Evolutionary conservation across 2,329 filamentous ascomycete species (phyloP).

Genomic region (Ceratocystis papillata): DNA sequence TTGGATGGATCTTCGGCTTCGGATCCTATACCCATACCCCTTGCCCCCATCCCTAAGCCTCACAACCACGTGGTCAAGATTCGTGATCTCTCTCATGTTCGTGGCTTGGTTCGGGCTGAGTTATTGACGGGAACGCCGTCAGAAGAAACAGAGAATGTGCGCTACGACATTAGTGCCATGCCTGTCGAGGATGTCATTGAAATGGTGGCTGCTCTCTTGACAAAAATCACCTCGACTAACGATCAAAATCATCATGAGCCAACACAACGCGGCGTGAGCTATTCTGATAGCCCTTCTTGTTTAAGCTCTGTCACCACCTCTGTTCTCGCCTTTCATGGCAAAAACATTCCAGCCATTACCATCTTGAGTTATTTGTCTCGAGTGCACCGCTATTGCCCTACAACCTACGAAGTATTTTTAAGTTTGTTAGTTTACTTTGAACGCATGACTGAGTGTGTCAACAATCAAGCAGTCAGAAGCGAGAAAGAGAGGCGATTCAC

Average conservation of each 20-base stretch:
- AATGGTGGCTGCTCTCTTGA: constrained; percentile 93
- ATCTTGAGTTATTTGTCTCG: constrained; percentile 90
- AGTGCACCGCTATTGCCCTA: constrained; percentile 98
- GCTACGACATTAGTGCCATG: constrained; percentile 95
- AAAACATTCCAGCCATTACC: constrained; percentile 94
- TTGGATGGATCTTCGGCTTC: background rate
- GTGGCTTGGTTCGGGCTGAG: constrained; percentile 74
- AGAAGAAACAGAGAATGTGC: constrained; percentile 37
- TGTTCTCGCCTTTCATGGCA: constrained; percentile 92
- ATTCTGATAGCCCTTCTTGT: constrained; percentile 27
- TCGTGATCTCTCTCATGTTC: constrained; percentile 81
- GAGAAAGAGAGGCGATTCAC: constrained; percentile 35
- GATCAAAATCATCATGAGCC: constrained; percentile 79
- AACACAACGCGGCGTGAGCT: constrained; percentile 59
- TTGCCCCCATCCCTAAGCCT: background rate
- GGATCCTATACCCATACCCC: background rate
- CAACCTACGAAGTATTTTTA: constrained; percentile 94
- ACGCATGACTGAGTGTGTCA: constrained; percentile 94
- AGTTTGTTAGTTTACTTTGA: constrained; percentile 96
- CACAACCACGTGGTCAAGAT: constrained; percentile 57
- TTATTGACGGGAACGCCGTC: constrained; percentile 41
- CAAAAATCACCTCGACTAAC: constrained; percentile 95
- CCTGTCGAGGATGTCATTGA: constrained; percentile 95
- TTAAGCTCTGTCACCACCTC: constrained; percentile 39
- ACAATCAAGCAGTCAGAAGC: constrained; percentile 62